Conservation (phyloP, 768 basidiomycete genomes). For the Auriscalpium vulgare region DNA sequence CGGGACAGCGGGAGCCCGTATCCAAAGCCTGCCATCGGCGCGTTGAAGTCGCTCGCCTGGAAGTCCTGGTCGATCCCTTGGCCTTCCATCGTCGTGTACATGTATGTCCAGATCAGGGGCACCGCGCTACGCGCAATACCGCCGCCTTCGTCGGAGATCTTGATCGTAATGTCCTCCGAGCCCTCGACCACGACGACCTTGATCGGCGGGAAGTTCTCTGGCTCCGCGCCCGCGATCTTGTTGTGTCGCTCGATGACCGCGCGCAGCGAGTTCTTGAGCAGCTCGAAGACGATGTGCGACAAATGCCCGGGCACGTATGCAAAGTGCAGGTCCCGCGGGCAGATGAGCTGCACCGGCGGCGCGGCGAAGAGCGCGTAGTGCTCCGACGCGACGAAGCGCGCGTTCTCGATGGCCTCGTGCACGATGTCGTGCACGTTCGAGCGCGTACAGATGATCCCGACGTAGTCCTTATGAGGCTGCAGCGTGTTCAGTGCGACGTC, state of each 20-base stretch:
- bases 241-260: constrained; percentile 91
- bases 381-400: constrained; percentile 89
- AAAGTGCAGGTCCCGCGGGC: constrained; percentile 79
- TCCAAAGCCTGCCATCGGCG: constrained; percentile 96
- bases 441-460: constrained; percentile 95
- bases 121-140: constrained; percentile 87
- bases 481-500: constrained; percentile 94
- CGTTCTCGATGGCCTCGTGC: constrained; percentile 98
- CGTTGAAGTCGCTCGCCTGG: constrained; percentile 84
- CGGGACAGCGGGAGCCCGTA: constrained; percentile 91
- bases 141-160: constrained; percentile 96
- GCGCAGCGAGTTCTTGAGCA: constrained; percentile 94
- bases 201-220: constrained; percentile 79
- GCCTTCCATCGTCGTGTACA: constrained; percentile 82
- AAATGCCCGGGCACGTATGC: constrained; percentile 95
- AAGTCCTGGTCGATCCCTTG: constrained; percentile 72
- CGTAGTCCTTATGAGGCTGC: constrained; percentile 83
- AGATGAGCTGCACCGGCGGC: constrained; percentile 94
- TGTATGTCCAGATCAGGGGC: constrained; percentile 97
- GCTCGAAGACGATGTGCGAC: constrained; percentile 94
- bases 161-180: constrained; percentile 98
- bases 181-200: constrained; percentile 94
- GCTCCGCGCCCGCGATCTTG: constrained; percentile 26
- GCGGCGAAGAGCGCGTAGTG: constrained; percentile 92
- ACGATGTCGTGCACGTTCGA: constrained; percentile 95